phyloP scores from a whole-genome alignment of 148 eudicot species.

The Fagopyrum homotropicum region DNA sequence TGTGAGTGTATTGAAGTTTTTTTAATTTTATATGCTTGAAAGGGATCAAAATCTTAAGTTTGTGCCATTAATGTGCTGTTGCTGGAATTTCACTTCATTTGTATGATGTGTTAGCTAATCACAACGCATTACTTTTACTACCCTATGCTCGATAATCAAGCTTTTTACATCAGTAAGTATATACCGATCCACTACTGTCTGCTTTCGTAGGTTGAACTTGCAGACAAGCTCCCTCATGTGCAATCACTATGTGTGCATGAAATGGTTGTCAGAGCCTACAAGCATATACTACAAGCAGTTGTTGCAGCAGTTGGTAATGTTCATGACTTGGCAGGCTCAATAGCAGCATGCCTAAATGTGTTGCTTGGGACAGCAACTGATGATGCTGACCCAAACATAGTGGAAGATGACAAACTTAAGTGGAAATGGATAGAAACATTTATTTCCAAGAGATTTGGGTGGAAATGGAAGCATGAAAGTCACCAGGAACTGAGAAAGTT shows the following conservation, averaged over 20 bases:
- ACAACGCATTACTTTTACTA: background rate
- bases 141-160: background rate
- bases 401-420: slow-evolving; percentile 49
- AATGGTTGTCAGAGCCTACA: slow-evolving; percentile 91
- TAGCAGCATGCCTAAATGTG: slow-evolving; percentile 81
- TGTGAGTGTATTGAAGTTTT: background rate
- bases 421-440: slow-evolving; percentile 81
- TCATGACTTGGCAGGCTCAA: slow-evolving; percentile 47
- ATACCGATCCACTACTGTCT: slow-evolving; percentile 19
- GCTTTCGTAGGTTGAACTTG: slow-evolving; percentile 69
- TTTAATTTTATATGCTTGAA: background rate
- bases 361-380: slow-evolving; percentile 62
- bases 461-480: slow-evolving; percentile 66
- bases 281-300: slow-evolving; percentile 79
- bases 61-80: background rate
- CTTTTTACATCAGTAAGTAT: background rate
- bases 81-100: background rate
- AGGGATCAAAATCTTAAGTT: background rate
- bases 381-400: slow-evolving; percentile 35
- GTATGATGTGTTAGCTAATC: background rate
- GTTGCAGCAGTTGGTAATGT: slow-evolving; percentile 54
- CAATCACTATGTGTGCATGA: slow-evolving; percentile 86
- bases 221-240: slow-evolving; percentile 94
- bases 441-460: slow-evolving; percentile 71
- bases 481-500: slow-evolving; percentile 61